Evolutionary conservation across 2,329 filamentous ascomycete genomes (phyloP), one percentile per base, ranked within the genome.

Genomic region (Epichloe festucae): DNA sequence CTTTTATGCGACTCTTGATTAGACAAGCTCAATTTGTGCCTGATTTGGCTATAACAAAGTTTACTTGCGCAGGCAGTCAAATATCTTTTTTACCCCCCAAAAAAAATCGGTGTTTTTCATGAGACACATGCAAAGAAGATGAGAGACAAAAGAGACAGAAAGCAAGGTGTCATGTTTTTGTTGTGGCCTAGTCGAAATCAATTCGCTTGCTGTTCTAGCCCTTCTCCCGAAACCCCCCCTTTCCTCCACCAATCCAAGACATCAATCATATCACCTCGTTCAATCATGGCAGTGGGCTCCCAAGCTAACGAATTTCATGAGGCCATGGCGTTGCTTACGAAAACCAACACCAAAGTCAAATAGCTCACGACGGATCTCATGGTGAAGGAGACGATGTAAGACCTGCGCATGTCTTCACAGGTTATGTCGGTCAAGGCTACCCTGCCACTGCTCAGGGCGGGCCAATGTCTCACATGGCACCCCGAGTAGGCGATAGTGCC

Each of bases 401-500:
- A 58, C 83, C 84, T 52, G 73, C 80, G 42, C 87, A 93, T 55
- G 82, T 84, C 58, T 94, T 93, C 68, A 75, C 79, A 47, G 78
- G 78, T 46, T 89, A 89, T 62, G 75, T 70, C 50, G 69, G 75
- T 34, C 88, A 87, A 62, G 73, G 73, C 50, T 76, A 78, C 62
- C 70, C 81, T 46, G 71, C 73, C 55, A 59, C 58, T 51, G 52
- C 56, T 53, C 70, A 76, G 54, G 74, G 73, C 49, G 75, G 74
- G 51, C 76, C 82, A 19, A 84, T 91, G 73, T 79, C 85, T 47
- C 73, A 79, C 48, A 77, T 87, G 64, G 63, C 63, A 54, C 64
- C 67, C 55, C 65, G 66, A 57, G 61, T 64, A 54, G 27, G 48
- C 21, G 48, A 38, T 12, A 60, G 63, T 52, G 67, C 60, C 56